These are phyloP conservation scores for Ustilago curta DNA, from an alignment of 1,284 basidiomycete species.

Conservation along the genomic window DNA sequence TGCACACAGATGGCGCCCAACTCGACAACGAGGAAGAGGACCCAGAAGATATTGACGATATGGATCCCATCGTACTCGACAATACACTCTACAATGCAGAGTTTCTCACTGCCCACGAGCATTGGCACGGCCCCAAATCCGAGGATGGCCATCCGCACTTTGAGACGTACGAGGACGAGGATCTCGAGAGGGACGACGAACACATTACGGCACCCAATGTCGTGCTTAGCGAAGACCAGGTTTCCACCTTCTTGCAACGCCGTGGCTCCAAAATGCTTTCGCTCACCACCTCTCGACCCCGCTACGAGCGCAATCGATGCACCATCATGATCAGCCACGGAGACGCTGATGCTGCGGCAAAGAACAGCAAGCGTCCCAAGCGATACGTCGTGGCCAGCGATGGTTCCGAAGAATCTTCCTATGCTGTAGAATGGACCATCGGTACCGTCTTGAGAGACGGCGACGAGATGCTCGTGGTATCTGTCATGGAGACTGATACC, in stretches of 20 bases:
- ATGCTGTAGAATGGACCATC: slow-evolving; percentile 75
- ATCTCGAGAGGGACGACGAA: slow-evolving; percentile 42
- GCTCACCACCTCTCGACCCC: slow-evolving; percentile 73
- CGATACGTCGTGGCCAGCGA: slow-evolving; percentile 92
- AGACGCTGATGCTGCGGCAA: slow-evolving; percentile 55
- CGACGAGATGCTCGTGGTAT: slow-evolving; percentile 77
- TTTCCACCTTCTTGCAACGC: slow-evolving; percentile 30
- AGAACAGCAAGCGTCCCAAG: slow-evolving; percentile 75
- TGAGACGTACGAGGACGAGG: slow-evolving; percentile 43
- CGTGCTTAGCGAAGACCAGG: slow-evolving; percentile 45
- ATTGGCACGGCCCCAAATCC: slow-evolving; percentile 45
- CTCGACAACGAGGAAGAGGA: slow-evolving; percentile 26
- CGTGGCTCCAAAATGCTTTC: slow-evolving; percentile 43
- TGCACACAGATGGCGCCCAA: slow-evolving; percentile 4
- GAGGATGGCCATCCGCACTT: slow-evolving; percentile 43
- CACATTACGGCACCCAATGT: slow-evolving; percentile 50
- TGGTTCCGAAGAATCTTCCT: slow-evolving; percentile 77
- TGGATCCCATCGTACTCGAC: slow-evolving; percentile 56
- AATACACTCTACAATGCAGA: slow-evolving; percentile 65
- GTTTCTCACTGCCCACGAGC: slow-evolving; percentile 56
- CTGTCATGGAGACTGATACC: slow-evolving; percentile 89
- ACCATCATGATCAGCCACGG: slow-evolving; percentile 86
- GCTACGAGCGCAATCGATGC: slow-evolving; percentile 90
- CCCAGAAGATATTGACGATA: slow-evolving; percentile 37
- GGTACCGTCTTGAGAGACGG: slow-evolving; percentile 95